Evolutionary conservation across 257 asterid genomes (phyloP), one percentile per base, ranked within the genome.

Genomic region (Petunia axillaris): DNA sequence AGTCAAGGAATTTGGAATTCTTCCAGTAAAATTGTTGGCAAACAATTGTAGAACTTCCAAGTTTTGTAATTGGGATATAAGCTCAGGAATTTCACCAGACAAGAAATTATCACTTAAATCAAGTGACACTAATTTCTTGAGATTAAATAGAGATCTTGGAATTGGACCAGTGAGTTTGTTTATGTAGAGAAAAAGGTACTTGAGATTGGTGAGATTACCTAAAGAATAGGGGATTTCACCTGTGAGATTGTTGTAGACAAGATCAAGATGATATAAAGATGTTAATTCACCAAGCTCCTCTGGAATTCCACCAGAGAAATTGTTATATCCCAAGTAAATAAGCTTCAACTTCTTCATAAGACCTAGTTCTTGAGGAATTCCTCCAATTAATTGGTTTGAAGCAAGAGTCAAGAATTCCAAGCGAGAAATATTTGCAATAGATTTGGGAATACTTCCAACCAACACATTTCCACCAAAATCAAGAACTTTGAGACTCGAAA

Each of bases 301-400:
- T 1, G 98, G 98, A 64, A 94, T 91, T 39, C 15, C 82, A 39
- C 98, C 98, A 1, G 98, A 85, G 6, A 94, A 88, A 75, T 94
- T 94, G 85, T 94, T 94, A 87, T 93, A 90, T 10, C 98, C 98
- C 62, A 93, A 81, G 75, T 93, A 94, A 52, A 94, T 80, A 93
- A 86, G 91, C 67, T 58, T 88, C 84, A 94, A 64, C 0, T 84
- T 86, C 88, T 82, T 90, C 92, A 93, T 39, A 14, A 63, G 76
- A 4, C 92, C 97, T 57, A 94, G 62, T 48, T 55, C 85, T 40
- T 68, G 48, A 43, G 96, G 97, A 38, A 94, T 87, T 78, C 89
- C 91, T 1, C 97, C 97, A 16, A 36, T 55, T 7, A 94, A 62
- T 38, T 93, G 93, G 87, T 94, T 94, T 11, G 98, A 94, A 25